Conservation (phyloP, 2,329 filamentous ascomycete species). For the Fusarium fracticaudum region DNA sequence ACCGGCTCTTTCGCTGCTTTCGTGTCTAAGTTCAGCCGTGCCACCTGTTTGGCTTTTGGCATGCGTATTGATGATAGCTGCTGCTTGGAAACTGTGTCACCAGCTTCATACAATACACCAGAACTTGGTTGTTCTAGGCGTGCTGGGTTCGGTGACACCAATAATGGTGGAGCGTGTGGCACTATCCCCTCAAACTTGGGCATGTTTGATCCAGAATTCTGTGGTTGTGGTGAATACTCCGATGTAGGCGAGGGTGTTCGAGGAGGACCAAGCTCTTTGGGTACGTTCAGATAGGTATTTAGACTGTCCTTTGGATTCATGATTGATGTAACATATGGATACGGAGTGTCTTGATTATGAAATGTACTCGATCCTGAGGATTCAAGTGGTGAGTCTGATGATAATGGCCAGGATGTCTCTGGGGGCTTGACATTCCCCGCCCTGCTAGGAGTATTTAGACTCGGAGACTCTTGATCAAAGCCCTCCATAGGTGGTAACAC, state of each 20-base stretch:
- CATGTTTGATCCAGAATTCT: background rate
- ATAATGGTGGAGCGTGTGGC: constrained; percentile 1
- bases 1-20: background rate
- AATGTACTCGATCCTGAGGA: constrained; percentile 24
- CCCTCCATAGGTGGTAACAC: background rate
- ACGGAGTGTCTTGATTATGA: constrained; percentile 8
- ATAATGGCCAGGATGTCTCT: constrained; percentile 20
- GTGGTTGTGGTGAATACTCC: background rate
- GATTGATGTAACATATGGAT: background rate
- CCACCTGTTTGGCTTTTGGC: background rate
- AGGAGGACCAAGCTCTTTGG: constrained; percentile 7
- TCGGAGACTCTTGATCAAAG: background rate
- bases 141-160: constrained; percentile 15
- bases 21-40: background rate
- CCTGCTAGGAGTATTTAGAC: background rate
- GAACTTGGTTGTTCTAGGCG: constrained; percentile 16
- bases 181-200: constrained; percentile 16
- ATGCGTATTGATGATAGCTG: background rate
- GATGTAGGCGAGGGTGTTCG: constrained; percentile 21
- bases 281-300: background rate
- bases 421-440: background rate
- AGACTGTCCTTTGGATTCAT: background rate
- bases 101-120: constrained; percentile 7
- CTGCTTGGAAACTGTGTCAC: background rate
- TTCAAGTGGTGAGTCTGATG: constrained; percentile 15